Conservation (phyloP, 305 asterid genomes). For the Plantago coronopus region DNA sequence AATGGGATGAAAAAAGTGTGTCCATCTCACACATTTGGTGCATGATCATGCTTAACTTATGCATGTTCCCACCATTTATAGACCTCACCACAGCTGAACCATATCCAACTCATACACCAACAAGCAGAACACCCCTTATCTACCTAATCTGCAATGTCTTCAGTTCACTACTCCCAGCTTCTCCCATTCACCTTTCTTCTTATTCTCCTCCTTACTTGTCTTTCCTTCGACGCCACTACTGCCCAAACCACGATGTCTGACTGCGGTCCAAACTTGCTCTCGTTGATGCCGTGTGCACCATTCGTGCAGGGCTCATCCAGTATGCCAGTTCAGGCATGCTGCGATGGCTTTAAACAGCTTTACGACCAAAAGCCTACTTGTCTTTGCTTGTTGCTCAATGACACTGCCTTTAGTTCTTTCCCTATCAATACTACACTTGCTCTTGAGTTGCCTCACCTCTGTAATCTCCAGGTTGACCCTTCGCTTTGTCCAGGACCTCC, state of each 20-base stretch:
- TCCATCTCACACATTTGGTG: conserved; percentile 21
- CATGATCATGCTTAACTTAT: conserved; percentile 37
- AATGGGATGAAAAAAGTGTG: conserved; percentile 11
- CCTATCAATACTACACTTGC: conserved; percentile 64
- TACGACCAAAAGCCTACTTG: conserved; percentile 37
- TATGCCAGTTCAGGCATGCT: conserved; percentile 47
- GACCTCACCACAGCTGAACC: conserved; percentile 8
- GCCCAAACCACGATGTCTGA: conserved; percentile 35
- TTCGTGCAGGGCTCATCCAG: conserved; percentile 56
- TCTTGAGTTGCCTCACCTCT: conserved; percentile 54
- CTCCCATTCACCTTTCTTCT: conserved; percentile 8
- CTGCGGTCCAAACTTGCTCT: conserved; percentile 45
- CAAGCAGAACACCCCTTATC: conserved; percentile 10
- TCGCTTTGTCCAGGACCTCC: conserved; percentile 57
- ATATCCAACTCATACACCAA: neutral
- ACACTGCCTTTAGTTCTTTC: conserved; percentile 32
- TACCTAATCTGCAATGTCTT: conserved; percentile 26
- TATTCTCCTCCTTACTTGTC: conserved; percentile 13
- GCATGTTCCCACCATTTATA: conserved; percentile 22
- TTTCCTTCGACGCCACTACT: neutral
- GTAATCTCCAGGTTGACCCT: conserved; percentile 35
- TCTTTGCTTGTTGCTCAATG: conserved; percentile 53
- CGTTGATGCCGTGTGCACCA: conserved; percentile 55
- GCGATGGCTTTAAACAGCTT: conserved; percentile 44
- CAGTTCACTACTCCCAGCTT: conserved; percentile 10